Conservation (phyloP, 2,329 filamentous ascomycete species). For the Incumbomyces lentus region DNA sequence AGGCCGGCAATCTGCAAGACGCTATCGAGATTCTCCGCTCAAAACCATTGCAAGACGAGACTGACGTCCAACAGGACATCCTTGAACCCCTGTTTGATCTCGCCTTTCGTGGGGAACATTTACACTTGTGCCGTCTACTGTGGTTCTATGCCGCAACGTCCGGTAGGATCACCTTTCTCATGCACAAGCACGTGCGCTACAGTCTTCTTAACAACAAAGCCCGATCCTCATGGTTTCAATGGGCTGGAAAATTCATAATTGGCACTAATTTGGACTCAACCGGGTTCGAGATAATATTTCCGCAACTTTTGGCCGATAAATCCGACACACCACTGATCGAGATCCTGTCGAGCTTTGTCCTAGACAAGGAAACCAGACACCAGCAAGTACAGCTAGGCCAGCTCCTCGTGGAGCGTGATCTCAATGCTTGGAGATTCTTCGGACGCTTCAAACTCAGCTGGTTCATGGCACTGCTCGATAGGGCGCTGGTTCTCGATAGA, state of each 20-base stretch:
- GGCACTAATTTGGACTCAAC: background rate
- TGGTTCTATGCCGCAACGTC: background rate
- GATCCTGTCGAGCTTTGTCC: background rate
- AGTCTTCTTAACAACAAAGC: background rate
- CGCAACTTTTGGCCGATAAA: background rate
- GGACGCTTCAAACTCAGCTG: background rate
- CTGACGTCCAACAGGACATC: background rate
- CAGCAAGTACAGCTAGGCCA: conserved; percentile 1
- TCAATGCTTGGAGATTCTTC: conserved; percentile 3
- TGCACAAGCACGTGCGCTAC: background rate
- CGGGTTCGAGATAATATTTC: background rate
- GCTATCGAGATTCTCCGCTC: background rate
- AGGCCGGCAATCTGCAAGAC: conserved; percentile 1
- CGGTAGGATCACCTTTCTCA: background rate
- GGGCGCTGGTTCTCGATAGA: conserved; percentile 1
- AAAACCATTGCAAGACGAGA: background rate
- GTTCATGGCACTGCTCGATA: background rate
- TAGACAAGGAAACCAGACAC: background rate
- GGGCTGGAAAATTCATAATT: conserved; percentile 5
- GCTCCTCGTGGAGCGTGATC: conserved; percentile 1
- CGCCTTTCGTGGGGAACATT: background rate
- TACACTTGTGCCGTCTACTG: conserved; percentile 4
- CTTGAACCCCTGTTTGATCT: conserved; percentile 2
- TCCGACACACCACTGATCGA: background rate
- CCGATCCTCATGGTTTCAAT: background rate